Evolutionary conservation across 495 filamentous ascomycete genomes (phyloP), one percentile per base, ranked within the genome.

Genomic region (Penicillium ucsense): DNA sequence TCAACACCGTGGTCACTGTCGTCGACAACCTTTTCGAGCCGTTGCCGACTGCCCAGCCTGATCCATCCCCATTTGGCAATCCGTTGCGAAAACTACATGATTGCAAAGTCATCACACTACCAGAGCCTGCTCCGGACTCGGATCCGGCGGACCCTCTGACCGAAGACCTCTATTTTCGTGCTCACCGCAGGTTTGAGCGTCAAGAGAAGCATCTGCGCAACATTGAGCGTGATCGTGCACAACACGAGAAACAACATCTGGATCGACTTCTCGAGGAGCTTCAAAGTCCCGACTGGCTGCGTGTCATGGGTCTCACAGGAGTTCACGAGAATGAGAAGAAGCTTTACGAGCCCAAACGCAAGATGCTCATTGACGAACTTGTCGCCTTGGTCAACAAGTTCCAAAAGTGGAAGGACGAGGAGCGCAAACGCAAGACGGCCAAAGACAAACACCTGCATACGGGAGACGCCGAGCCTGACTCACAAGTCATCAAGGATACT

Each of bases 121-220:
- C 59, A 0, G 48, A 57, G 10, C 46, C 53, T 0, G 39, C 44
- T 10, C 42, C 37, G 28, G 39, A 35, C 1, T 12, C 41, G 11
- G 35, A 46, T 4, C 45, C 37, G 8, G 35, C 43, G 6, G 88
- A 96, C 56, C 85, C 86, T 0, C 70, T 94, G 8, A 66, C 75
- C 33, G 87, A 94, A 57, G 66, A 70, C 0, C 58, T 79, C 40
- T 94, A 80, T 63, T 77, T 81, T 50, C 73, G 77, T 2, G 72
- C 83, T 0, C 89, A 96, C 60, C 78, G 81, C 35, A 83, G 83
- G 48, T 81, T 86, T 44, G 88, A 94, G 57, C 74, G 89, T n/a
- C 76, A 85, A 56, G 92, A 99, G 66, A 94, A 91, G 55, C 85
- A 89, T 31, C 81, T 94, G 12, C 84, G 92, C 32, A 97, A 97